A percentile compares a stretch with the other conserved stretches of the same genome.
phyloP scores from a whole-genome alignment of 2,329 filamentous ascomycete species.

The Drechslerella coelobrocha region DNA sequence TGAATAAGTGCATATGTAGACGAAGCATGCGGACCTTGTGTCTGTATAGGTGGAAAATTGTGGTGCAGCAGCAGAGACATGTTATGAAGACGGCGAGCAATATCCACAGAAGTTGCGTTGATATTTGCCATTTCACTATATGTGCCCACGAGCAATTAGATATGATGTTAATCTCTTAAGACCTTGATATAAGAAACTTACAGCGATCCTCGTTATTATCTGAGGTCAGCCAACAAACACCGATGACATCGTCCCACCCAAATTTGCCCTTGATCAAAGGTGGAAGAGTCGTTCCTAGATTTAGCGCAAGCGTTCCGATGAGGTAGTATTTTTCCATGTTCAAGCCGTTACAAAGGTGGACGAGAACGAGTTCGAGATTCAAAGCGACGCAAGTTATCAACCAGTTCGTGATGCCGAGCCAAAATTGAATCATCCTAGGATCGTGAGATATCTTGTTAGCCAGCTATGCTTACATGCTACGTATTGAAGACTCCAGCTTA shows the following conservation, averaged over 20 bases:
- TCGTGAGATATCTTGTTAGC: slow-evolving; percentile 3
- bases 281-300: slow-evolving; percentile 51
- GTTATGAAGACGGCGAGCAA: slow-evolving; percentile 52
- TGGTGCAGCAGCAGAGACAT: slow-evolving; percentile 41
- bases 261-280: slow-evolving; percentile 53
- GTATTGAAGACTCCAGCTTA: too few relatives aligned
- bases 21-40: slow-evolving; percentile 50
- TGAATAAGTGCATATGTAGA: background rate
- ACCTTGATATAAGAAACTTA: slow-evolving; percentile 4
- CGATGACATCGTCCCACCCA: slow-evolving; percentile 53
- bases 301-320: slow-evolving; percentile 50
- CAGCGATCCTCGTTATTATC: slow-evolving; percentile 43
- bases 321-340: slow-evolving; percentile 53
- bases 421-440: slow-evolving; percentile 53
- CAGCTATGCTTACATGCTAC: too few relatives aligned
- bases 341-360: slow-evolving; percentile 52
- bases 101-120: slow-evolving; percentile 53
- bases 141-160: background rate
- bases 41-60: slow-evolving; percentile 51
- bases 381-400: slow-evolving; percentile 53
- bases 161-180: background rate
- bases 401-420: slow-evolving; percentile 55
- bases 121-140: slow-evolving; percentile 52
- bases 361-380: slow-evolving; percentile 53
- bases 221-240: slow-evolving; percentile 53